Percentiles rank a stretch among this genome's conserved stretches.
These are phyloP conservation scores for Tolypocladium album DNA, from an alignment of 2,329 filamentous ascomycete genomes.

Conservation along the genomic window DNA sequence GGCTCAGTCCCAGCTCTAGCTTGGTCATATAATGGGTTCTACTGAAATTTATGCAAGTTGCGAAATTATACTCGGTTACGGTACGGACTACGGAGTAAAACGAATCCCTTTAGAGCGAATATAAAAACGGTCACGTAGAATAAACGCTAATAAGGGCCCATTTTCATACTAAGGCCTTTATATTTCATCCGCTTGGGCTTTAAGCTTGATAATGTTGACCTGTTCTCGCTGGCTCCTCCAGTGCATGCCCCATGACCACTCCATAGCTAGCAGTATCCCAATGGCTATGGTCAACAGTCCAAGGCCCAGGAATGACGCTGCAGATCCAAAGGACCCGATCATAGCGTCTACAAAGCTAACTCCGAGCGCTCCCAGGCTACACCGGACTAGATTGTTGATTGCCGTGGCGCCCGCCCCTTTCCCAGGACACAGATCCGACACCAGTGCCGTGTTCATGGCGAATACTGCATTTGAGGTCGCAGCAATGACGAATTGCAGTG, in stretches of 20 bases:
- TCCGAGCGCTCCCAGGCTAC: slow-evolving; percentile 16
- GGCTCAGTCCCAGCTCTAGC: too few relatives aligned
- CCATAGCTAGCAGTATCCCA: not conserved
- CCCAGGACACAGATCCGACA: slow-evolving; percentile 20
- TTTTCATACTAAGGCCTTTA: too few relatives aligned
- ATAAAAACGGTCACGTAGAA: too few relatives aligned
- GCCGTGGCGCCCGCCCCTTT: slow-evolving; percentile 19
- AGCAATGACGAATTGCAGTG: slow-evolving; percentile 23
- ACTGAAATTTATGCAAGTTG: too few relatives aligned
- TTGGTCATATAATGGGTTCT: too few relatives aligned
- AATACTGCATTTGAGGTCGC: slow-evolving; percentile 25
- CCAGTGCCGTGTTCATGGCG: slow-evolving; percentile 20
- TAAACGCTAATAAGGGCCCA: too few relatives aligned
- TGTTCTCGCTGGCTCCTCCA: not conserved
- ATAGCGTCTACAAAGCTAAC: slow-evolving; percentile 9
- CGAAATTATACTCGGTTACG: too few relatives aligned
- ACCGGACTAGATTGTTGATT: slow-evolving; percentile 21
- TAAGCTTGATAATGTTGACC: not conserved
- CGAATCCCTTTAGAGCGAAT: too few relatives aligned
- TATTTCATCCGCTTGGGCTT: too few relatives aligned
- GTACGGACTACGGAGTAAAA: too few relatives aligned
- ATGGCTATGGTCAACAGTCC: not conserved
- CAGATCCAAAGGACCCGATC: slow-evolving; percentile 1
- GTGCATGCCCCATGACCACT: slow-evolving; percentile 2
- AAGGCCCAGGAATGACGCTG: slow-evolving; percentile 1